Conservation (phyloP, 805 yeast genomes). For the Teunomyces atbi region DNA sequence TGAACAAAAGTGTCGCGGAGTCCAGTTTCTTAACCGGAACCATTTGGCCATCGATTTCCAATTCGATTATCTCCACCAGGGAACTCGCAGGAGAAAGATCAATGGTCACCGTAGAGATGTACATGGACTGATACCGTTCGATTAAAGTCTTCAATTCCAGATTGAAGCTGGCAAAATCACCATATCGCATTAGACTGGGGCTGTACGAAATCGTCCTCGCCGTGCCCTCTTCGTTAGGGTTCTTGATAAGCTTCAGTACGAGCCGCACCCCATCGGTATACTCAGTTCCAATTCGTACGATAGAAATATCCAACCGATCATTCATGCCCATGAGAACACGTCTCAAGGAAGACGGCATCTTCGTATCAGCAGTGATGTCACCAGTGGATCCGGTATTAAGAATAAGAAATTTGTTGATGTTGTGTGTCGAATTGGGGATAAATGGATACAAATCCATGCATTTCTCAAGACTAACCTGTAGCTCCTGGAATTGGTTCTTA, state of each 20-base stretch:
- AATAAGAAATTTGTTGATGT: constrained; percentile 12
- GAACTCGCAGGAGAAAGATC: constrained; percentile 15
- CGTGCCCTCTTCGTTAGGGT: constrained; percentile 7
- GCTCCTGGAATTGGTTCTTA: constrained; percentile 20
- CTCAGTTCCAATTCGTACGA: constrained; percentile 22
- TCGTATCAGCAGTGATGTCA: neutral
- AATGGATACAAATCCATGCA: constrained; percentile 27
- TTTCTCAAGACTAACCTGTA: constrained; percentile 24
- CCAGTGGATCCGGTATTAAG: constrained; percentile 4
- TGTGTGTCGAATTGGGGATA: constrained; percentile 12
- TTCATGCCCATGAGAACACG: constrained; percentile 9
- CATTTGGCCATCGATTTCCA: constrained; percentile 25
- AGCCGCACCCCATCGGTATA: constrained; percentile 16
- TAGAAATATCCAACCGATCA: constrained; percentile 21
- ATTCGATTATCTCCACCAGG: constrained; percentile 14
- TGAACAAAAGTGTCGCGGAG: constrained; percentile 11
- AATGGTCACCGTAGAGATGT: constrained; percentile 21
- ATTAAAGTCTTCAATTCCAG: constrained; percentile 12
- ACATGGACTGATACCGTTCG: constrained; percentile 16
- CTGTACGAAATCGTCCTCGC: constrained; percentile 13
- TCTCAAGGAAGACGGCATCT: neutral
- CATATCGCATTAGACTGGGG: constrained; percentile 16
- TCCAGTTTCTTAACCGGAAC: constrained; percentile 9
- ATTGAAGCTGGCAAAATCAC: constrained; percentile 17
- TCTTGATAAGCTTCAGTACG: constrained; percentile 10